Percentiles rank a stretch among this genome's conserved stretches.
Evolutionary conservation across 495 filamentous ascomycete genomes (phyloP).

Genomic region (Massariosphaeria phaeospora): DNA sequence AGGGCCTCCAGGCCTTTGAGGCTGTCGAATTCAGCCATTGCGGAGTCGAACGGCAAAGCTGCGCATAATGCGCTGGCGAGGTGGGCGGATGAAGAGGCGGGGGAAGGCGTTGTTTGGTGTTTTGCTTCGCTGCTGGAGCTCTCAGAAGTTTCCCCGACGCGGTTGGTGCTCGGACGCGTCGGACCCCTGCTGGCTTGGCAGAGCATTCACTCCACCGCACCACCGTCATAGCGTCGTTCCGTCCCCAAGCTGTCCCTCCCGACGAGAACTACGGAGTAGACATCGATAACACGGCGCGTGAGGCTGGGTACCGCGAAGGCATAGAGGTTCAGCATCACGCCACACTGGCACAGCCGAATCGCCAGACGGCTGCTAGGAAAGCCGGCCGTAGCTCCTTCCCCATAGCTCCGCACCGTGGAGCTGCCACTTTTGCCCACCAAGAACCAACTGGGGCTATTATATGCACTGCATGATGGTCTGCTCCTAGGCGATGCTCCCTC

Average conservation of each 20-base stretch:
- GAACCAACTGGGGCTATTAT: too few species aligned
- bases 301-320: too few species aligned
- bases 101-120: background rate
- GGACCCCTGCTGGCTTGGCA: constrained; percentile 19
- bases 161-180: constrained; percentile 14
- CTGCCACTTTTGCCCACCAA: too few species aligned
- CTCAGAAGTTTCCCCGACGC: constrained; percentile 10
- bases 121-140: background rate
- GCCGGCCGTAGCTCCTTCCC: too few species aligned
- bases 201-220: too few species aligned
- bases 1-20: constrained; percentile 68
- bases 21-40: constrained; percentile 61
- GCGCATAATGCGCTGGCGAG: constrained; percentile 15
- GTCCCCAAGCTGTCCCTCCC: background rate
- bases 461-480: background rate
- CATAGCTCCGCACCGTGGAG: too few species aligned
- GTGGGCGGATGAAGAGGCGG: background rate
- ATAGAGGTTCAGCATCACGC: too few species aligned
- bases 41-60: constrained; percentile 7
- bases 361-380: too few species aligned
- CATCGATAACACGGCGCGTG: too few species aligned
- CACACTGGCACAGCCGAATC: too few species aligned
- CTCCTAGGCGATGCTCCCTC: background rate
- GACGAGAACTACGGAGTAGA: background rate
- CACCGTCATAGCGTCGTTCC: too few species aligned